Evolutionary conservation across 2,329 filamentous ascomycete species (phyloP), one percentile per base, ranked within the genome.

Genomic region (Penicillium carneum): DNA sequence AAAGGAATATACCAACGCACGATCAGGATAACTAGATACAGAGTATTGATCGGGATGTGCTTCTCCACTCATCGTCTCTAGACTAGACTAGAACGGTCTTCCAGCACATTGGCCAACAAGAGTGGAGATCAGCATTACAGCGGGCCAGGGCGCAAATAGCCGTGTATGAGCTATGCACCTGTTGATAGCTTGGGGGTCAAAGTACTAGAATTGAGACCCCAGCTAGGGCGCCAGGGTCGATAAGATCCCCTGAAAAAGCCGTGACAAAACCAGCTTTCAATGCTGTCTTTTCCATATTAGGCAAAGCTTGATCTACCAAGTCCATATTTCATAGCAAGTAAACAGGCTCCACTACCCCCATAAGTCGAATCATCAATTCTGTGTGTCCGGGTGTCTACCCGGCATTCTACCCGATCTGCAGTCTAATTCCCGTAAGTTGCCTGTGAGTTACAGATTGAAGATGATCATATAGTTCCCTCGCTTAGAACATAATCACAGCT

Each of bases 51-150:
- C 23, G 18, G 18, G 26, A 47, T 43, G 12, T 31, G 20, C n/a
- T 39, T 42, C 57, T 34, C 33, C 57, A 47, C 55, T 14, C 26
- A 42, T 51, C 20, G 33, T 36, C 26, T 42, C 49, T 42, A 26
- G 41, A 48, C 57, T 59, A 59, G 33, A 26, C 57, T 18, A 43
- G 43, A 36, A 14, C 11, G 43, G 50, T 38, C 48, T 57, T 9
- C 23, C 48, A 53, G 23, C 23, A 59, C 10, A 34, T 8, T 12
- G 43, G 57, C 36, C 33, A 14, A 42, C 36, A 56, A 16, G 29
- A 48, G 57, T 59, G 57, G 57, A 23, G 57, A 23, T n/a, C 34
- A 34, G 14, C 14, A 3, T n/a, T 26, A 18, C 18, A 47, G n/a
- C 36, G 51, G 48, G 43, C 49, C 18, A 59, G 50, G 34, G 8